A percentile compares a stretch with the other conserved stretches of the same genome.
Conservation (phyloP, 352 stramenopile genomes). For the Phytophthora gonapodyides region DNA sequence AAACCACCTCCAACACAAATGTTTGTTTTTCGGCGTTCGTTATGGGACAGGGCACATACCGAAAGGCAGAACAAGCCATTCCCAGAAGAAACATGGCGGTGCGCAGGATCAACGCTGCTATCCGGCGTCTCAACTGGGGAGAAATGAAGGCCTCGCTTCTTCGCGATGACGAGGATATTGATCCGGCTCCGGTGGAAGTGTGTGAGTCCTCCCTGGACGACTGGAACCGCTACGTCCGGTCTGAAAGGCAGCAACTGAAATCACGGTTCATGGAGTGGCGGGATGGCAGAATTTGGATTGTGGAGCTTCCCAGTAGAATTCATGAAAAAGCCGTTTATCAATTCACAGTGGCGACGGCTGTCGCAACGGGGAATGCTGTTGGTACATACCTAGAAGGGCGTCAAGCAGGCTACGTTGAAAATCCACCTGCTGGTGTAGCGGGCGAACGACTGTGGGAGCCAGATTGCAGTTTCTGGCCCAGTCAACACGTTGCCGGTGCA, state of each 20-base stretch:
- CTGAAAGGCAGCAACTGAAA: background rate
- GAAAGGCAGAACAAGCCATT: too few species aligned
- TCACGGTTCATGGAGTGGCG: background rate
- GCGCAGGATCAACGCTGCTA: too few species aligned
- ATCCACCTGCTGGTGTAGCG: too few species aligned
- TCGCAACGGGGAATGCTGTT: slow-evolving; percentile 36
- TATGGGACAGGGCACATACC: too few species aligned
- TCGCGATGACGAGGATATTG: background rate
- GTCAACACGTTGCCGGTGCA: background rate
- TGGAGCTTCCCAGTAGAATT: slow-evolving; percentile 6
- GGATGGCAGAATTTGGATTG: slow-evolving; percentile 7
- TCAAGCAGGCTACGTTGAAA: too few species aligned
- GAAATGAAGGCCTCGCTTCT: background rate
- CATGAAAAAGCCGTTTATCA: too few species aligned
- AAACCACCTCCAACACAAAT: too few species aligned
- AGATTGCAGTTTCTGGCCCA: background rate
- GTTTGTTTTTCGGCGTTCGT: too few species aligned
- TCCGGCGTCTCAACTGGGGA: too few species aligned
- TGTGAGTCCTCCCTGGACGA: background rate
- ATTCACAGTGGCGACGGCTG: background rate
- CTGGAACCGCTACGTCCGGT: slow-evolving; percentile 11
- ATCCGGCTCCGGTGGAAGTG: background rate
- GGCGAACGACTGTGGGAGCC: background rate
- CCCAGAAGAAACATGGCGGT: too few species aligned
- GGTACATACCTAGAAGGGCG: background rate